Conservation (phyloP, 345 rosid species). For the Linum tenue region DNA sequence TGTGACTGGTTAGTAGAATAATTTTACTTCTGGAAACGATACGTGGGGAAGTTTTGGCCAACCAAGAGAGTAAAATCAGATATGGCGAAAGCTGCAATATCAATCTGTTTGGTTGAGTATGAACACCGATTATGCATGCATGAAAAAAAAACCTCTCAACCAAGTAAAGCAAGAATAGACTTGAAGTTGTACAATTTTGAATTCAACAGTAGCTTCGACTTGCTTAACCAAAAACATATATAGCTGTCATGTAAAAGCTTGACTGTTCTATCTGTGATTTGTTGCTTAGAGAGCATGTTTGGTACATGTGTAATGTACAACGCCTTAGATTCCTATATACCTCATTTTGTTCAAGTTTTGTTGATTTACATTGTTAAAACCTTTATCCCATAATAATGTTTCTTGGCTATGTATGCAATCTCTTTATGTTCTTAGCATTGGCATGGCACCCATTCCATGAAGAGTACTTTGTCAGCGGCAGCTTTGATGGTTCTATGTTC, state of each 20-base stretch:
- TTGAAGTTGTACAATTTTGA: not conserved
- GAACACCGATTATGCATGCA: not conserved
- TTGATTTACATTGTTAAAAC: not conserved
- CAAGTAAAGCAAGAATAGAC: not conserved
- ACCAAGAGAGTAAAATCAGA: not conserved
- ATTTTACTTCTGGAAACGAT: not conserved
- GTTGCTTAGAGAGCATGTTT: too few species aligned
- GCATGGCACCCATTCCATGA: constrained; percentile 99
- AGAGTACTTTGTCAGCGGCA: constrained; percentile 96
- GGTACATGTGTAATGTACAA: not conserved
- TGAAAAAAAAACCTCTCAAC: not conserved
- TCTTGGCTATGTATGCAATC: not conserved
- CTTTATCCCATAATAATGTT: not conserved
- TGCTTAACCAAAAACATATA: not conserved
- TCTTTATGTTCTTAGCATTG: constrained; percentile 38
- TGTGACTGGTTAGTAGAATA: constrained; percentile 66
- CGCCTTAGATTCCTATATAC: too few species aligned
- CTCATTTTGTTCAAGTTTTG: not conserved
- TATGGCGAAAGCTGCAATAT: not conserved
- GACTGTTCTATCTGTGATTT: not conserved
- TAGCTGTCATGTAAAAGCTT: not conserved
- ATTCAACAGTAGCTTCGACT: not conserved
- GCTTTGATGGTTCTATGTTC: constrained; percentile 82
- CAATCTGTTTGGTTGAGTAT: not conserved
- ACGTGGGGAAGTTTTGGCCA: not conserved